Evolutionary conservation across 208 protist species (phyloP).

Genomic region (Zelonia costaricensis): DNA sequence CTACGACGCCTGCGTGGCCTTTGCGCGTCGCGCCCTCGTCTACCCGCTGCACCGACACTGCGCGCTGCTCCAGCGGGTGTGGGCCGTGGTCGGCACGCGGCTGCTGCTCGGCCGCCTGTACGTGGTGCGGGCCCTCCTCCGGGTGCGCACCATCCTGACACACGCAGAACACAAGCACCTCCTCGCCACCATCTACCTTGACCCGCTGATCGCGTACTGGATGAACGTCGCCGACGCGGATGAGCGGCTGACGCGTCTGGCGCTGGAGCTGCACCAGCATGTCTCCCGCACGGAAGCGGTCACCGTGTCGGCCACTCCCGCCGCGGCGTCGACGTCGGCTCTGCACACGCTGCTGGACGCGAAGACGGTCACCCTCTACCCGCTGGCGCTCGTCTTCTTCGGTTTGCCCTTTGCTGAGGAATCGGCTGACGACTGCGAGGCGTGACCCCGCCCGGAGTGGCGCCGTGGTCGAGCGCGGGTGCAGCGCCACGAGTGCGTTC

Average conservation of each 20-base stretch:
- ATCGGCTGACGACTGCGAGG: neutral
- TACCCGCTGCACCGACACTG: slow-evolving; percentile 90
- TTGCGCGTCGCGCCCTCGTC: slow-evolving; percentile 71
- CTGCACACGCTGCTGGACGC: slow-evolving; percentile 25
- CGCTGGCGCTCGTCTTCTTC: slow-evolving; percentile 56
- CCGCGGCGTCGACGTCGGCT: neutral
- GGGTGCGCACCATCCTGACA: slow-evolving; percentile 65
- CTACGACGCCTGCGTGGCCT: slow-evolving; percentile 80
- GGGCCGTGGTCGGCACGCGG: slow-evolving; percentile 69
- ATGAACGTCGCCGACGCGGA: slow-evolving; percentile 46
- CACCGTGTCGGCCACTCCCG: slow-evolving; percentile 7
- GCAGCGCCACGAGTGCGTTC: too few species aligned
- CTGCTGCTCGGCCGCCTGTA: slow-evolving; percentile 70
- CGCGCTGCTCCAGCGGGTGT: slow-evolving; percentile 68
- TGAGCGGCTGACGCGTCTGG: slow-evolving; percentile 45
- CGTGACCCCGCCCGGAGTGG: too few species aligned
- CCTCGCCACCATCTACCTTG: slow-evolving; percentile 75
- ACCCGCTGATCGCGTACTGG: slow-evolving; percentile 83
- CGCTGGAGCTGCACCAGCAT: slow-evolving; percentile 73
- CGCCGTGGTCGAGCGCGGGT: too few species aligned
- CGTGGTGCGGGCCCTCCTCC: slow-evolving; percentile 74
- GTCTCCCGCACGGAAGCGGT: slow-evolving; percentile 48
- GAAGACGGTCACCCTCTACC: slow-evolving; percentile 36
- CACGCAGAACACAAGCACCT: slow-evolving; percentile 86
- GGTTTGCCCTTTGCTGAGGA: slow-evolving; percentile 43